A percentile compares a stretch with the other conserved stretches of the same genome.
Evolutionary conservation across 2,329 filamentous ascomycete species (phyloP).

Genomic region (Diplodia corticola): DNA sequence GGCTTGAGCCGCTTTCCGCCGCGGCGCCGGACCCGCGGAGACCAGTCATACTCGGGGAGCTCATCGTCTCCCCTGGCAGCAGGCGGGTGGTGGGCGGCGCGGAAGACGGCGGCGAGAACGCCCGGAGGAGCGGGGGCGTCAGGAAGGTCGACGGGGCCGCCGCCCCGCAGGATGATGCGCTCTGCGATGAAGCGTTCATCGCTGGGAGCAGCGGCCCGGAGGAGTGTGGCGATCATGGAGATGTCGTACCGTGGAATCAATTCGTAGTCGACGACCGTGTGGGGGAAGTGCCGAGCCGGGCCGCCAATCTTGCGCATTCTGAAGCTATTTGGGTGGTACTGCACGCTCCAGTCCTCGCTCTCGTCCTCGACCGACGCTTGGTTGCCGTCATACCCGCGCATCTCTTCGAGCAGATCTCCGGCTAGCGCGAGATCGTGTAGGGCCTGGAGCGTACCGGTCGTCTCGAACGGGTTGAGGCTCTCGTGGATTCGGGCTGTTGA

Average conservation of each 20-base stretch:
- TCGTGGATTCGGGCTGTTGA: conserved; percentile 5
- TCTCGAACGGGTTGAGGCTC: conserved; percentile 12
- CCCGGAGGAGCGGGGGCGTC: neutral
- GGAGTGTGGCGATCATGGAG: neutral
- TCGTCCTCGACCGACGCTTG: neutral
- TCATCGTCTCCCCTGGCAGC: neutral
- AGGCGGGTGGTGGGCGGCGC: neutral
- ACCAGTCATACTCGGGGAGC: conserved; percentile 9
- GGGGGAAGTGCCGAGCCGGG: neutral
- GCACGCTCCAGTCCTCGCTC: conserved; percentile 4
- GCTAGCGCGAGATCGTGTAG: conserved; percentile 20
- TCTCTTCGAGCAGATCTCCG: conserved; percentile 13
- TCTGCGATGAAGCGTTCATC: conserved; percentile 8
- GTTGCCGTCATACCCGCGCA: conserved; percentile 11
- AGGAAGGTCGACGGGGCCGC: conserved; percentile 4
- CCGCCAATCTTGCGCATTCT: conserved; percentile 10
- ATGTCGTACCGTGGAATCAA: neutral
- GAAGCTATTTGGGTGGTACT: conserved; percentile 14
- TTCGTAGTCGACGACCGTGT: conserved; percentile 2
- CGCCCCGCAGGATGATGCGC: conserved; percentile 13
- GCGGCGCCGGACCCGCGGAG: conserved; percentile 10
- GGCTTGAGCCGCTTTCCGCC: neutral
- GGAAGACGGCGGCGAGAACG: neutral
- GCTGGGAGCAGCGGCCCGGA: neutral
- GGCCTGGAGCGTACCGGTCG: neutral